Conservation (phyloP, 805 yeast species). For the Metschnikowia amazonensis region DNA sequence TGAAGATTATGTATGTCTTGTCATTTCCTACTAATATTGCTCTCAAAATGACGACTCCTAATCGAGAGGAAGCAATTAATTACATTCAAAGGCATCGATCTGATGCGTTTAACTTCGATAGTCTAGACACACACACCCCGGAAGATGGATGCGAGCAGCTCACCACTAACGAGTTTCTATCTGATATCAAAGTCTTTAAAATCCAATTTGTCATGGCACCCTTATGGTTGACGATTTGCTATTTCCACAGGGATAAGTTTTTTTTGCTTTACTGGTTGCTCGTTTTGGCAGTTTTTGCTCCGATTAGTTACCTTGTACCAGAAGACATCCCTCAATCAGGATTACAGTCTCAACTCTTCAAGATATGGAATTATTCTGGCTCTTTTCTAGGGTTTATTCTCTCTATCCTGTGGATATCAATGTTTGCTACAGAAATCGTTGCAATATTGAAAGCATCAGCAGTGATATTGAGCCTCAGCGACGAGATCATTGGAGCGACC, state of each 20-base stretch:
- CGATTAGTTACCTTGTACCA: neutral
- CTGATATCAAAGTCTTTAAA: constrained; percentile 10
- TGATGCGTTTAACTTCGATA: constrained; percentile 15
- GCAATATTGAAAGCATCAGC: constrained; percentile 59
- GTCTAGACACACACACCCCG: neutral
- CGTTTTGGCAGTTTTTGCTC: neutral
- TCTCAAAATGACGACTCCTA: constrained; percentile 17
- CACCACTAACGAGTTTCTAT: constrained; percentile 4
- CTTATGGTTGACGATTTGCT: constrained; percentile 5
- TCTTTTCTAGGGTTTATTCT: constrained; percentile 60
- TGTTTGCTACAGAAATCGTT: constrained; percentile 69
- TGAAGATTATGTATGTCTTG: constrained; percentile 3
- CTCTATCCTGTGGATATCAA: constrained; percentile 65
- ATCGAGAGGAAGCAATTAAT: constrained; percentile 16
- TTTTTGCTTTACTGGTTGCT: neutral
- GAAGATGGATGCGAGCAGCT: neutral
- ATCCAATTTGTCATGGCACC: constrained; percentile 10
- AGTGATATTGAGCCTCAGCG: constrained; percentile 56
- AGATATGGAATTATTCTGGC: constrained; percentile 19
- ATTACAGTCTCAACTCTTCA: neutral
- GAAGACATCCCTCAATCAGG: neutral
- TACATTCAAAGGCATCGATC: constrained; percentile 7
- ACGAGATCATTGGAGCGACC: constrained; percentile 81
- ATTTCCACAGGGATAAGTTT: constrained; percentile 4
- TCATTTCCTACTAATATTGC: constrained; percentile 12